Evolutionary conservation across 441 rosid genomes (phyloP), one percentile per base, ranked within the genome.

Genomic region (Jatropha podagrica): DNA sequence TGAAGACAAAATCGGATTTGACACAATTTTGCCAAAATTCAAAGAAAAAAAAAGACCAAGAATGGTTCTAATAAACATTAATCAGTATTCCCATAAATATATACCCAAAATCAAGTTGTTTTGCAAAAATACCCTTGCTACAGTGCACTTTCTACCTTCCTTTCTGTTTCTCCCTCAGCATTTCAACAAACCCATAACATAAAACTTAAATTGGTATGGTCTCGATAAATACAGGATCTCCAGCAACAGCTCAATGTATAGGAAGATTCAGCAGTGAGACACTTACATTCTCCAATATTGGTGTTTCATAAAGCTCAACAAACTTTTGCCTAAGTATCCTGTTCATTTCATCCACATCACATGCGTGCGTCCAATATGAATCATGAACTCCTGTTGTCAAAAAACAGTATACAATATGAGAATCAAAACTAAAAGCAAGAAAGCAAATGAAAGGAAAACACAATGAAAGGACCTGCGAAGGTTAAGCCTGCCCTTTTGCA

Each of bases 291-390:
- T 96, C 98, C 73, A 96, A 80, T 71, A 96, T 90, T 26, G 98
- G 97, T 68, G 81, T 83, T 37, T 94, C 97, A 65, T 96, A 93
- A 72, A 96, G 97, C 77, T 94, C 95, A 68, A 96, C 94, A 66
- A 96, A 96, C 79, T 96, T 93, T 82, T 94, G 95, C 77, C 98
- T 84, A 55, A 96, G 86, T 83, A 93, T 93, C 80, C 44, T 84
- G 86, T 94, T 96, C 90, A 96, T 81, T 82, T 78, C 80, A 78
- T 96, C 98, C 80, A 92, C 98, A 66, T 94, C 90, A 74, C 97
- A 87, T 49, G 99, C 99, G 76, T 96, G 99, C 1, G 99, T 96
- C 99, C 99, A 96, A 71, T 89, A 96, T 27, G 99, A 96, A 89
- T 96, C 99, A 77, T 96, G 98, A 81, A 96, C 98, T 79, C 99